Percentiles rank a stretch among this genome's conserved stretches.
Evolutionary conservation across 257 asterid genomes (phyloP).

Genomic region (Plantago major): DNA sequence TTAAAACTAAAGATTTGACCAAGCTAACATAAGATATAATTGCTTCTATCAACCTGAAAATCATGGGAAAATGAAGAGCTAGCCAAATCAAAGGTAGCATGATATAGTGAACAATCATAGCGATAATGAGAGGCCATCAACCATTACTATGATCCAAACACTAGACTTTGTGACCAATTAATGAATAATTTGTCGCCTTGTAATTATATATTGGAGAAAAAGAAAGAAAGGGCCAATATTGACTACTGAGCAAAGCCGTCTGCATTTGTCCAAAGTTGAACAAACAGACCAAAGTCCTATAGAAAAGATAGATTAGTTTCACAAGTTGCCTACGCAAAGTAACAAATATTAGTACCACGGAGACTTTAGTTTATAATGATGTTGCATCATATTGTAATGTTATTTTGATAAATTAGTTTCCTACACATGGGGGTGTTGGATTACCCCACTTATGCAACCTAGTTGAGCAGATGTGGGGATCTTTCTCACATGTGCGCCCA

Average conservation of each 20-base stretch:
- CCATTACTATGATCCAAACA: background rate
- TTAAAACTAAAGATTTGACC: too few relatives aligned
- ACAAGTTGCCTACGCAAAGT: background rate
- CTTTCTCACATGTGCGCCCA: too few relatives aligned
- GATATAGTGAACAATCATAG: background rate
- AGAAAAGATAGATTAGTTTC: background rate
- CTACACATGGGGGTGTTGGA: too few relatives aligned
- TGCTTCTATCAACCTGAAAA: background rate
- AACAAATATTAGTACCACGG: too few relatives aligned
- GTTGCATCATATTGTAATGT: too few relatives aligned
- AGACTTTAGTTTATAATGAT: too few relatives aligned
- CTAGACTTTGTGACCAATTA: background rate
- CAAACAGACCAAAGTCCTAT: background rate
- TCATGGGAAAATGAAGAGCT: background rate
- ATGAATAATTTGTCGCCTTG: conserved; percentile 1
- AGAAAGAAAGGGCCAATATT: background rate
- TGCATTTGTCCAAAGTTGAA: background rate
- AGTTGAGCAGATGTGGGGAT: too few relatives aligned
- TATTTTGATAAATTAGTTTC: too few relatives aligned
- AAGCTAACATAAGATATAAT: too few relatives aligned
- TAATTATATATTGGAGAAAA: background rate
- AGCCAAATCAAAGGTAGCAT: background rate
- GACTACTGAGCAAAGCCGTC: conserved; percentile 1
- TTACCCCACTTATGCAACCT: too few relatives aligned
- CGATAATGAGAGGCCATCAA: conserved; percentile 4